Base-by-base conservation (phyloP, 208 protist species). In the Endotrypanum monterogeii region DNA sequence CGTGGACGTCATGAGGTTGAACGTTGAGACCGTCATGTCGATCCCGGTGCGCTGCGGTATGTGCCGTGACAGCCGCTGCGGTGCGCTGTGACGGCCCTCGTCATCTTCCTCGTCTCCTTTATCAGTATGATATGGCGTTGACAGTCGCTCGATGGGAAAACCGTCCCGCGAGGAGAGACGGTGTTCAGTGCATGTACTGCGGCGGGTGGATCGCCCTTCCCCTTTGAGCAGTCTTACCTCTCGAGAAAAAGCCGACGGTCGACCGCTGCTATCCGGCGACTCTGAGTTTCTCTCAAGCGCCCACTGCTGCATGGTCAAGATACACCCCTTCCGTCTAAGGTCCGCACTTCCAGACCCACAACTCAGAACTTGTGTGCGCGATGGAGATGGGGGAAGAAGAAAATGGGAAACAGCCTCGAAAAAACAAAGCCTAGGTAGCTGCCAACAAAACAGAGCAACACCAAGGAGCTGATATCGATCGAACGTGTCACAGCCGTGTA, bases 31-130 rank as follows among this genome's bases (percentile, higher is more conserved):
- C 9, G 86, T 65, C 88, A 94, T 94, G 70, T 96, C 87, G 76
- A 91, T 88, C 37, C 87, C 88, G n/a, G 85, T 85, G 2, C 92
- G 89, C 66, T 93, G 89, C 0, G 92, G 92, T 25, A 96, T 96
- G 82, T 96, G 92, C 5, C 92, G 82, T 6, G 89, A 94, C 30
- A 96, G 83, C 8, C 92, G 92, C 65, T 86, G 69, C 73, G 60
- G 63, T 0, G 41, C 76, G 56, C 76, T 76, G 54, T 65, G 78
- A 16, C 82, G 84, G 3, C 80, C 71, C 23, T 85, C 82, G n/a
- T 79, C 74, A 1, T 91, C 84, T 14, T 79, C 86, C 16, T 83
- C 83, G 8, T 67, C 74, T 9, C 51, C 30, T 16, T 48, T 50
- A 16, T 58, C 41, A 25, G 0, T 23, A 25, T 28, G 55, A 18